Percentiles rank a stretch among this genome's conserved stretches.
These are phyloP conservation scores for Cantharellus anzutake DNA, from an alignment of 768 basidiomycete genomes.

Conservation along the genomic window DNA sequence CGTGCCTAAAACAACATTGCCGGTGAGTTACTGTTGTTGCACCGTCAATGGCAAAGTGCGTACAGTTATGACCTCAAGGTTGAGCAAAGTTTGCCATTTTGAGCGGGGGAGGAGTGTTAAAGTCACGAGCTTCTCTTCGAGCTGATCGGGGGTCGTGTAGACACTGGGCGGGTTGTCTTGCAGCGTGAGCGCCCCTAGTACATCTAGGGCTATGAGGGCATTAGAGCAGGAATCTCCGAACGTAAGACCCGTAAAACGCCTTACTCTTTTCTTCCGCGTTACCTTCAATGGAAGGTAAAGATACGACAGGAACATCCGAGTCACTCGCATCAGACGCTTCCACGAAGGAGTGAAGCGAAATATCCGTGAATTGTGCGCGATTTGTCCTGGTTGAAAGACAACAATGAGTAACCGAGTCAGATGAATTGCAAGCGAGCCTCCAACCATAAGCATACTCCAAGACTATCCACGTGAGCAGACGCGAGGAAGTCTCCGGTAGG, in stretches of 20 bases:
- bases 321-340: constrained; percentile 26
- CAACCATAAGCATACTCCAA: constrained; percentile 89
- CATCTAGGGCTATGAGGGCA: constrained; percentile 38
- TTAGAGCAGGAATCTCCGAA: not conserved
- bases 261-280: constrained; percentile 61
- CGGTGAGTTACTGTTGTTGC: not conserved
- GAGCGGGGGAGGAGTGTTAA: constrained; percentile 81
- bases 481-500: constrained; percentile 93
- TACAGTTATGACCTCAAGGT: constrained; percentile 85
- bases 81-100: constrained; percentile 92
- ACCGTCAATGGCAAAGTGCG: constrained; percentile 10
- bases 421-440: not conserved
- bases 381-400: constrained; percentile 48
- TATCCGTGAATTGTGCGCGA: constrained; percentile 78
- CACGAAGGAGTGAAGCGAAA: constrained; percentile 59
- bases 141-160: constrained; percentile 72
- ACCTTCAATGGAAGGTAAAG: constrained; percentile 73
- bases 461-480: constrained; percentile 82
- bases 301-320: constrained; percentile 38
- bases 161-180: constrained; percentile 25
- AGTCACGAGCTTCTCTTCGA: constrained; percentile 83
- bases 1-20: constrained; percentile 38
- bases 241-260: constrained; percentile 9
- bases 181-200: constrained; percentile 37
- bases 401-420: not conserved